Base-by-base conservation (phyloP, 2,329 filamentous ascomycete species). In the Pseudogymnoascus sp. region DNA sequence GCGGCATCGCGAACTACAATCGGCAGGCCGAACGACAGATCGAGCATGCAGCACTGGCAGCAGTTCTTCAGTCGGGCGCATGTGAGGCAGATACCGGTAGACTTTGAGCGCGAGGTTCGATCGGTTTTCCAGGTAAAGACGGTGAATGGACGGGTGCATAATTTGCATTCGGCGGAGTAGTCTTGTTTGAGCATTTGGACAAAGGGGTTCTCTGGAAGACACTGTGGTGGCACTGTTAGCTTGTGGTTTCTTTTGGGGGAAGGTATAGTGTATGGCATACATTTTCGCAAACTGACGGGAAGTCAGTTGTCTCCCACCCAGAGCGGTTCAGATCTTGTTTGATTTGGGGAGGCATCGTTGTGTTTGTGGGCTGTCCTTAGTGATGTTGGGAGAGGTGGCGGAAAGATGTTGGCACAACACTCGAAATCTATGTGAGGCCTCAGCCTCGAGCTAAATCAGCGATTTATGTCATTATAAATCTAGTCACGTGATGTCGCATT, bases 131-230 rank as follows among this genome's bases (percentile, higher is more conserved):
- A 99, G 70, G 88, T 86, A 75, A 99, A 99, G 62, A 97, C 84
- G 25, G 94, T 97, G 73, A 97, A 99, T 0, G 94, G 94, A 65
- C 94, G 86, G 5, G 93, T 97, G 77, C 94, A 99, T 68, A 86
- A 81, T 73, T 84, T 84, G 76, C 81, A 84, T 66, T 76, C 89
- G 63, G 89, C 90, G 70, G 92, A 94, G 71, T 95, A 87, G 75
- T 99, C 93, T 73, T 97, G 92, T 77, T 99, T 99, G 65, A 99
- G 82, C 92, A 99, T 97, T 77, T 97, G 94, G 47, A 99, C 94
- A 72, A 96, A 99, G 1, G 93, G 93, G 71, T 97, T 97, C 66
- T 96, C 92, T 14, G 93, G 92, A 1, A 99, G 84, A 75, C 94
- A 99, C 77, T 99, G 38, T 40, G 59, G 33, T 60, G 18, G 7